Percentiles rank a stretch among this genome's conserved stretches.
Conservation (phyloP, 2,329 filamentous ascomycete species). For the Epichloe hybrida region DNA sequence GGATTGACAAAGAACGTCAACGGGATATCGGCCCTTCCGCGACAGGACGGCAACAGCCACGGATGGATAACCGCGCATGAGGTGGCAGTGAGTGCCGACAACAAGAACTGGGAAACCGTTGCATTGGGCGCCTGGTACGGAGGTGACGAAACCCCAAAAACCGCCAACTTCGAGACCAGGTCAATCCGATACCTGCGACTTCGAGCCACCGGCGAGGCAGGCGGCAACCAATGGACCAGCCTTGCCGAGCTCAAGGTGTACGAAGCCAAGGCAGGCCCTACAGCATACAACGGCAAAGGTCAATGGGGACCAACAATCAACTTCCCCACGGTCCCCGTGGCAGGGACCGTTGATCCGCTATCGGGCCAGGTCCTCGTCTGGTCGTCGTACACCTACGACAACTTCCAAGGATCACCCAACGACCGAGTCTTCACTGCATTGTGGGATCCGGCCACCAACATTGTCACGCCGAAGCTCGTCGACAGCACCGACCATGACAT, state of each 20-base stretch:
- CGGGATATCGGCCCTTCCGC: conserved; percentile 17
- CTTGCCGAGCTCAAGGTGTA: conserved; percentile 20
- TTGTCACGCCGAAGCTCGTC: conserved; percentile 15
- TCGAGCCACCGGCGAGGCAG: conserved; percentile 15
- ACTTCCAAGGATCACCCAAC: conserved; percentile 5
- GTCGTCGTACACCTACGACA: conserved; percentile 7
- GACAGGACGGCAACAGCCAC: conserved; percentile 13
- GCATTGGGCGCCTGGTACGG: conserved; percentile 16
- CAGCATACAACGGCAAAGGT: conserved; percentile 12
- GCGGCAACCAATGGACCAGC: conserved; percentile 18
- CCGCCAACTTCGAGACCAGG: conserved; percentile 19
- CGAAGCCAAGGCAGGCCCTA: conserved; percentile 11
- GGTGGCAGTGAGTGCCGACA: conserved; percentile 16
- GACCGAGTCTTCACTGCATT: conserved; percentile 9
- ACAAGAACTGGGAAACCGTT: conserved; percentile 14
- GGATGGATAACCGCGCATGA: conserved; percentile 17
- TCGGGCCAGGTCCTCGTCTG: conserved; percentile 4
- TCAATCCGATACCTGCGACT: conserved; percentile 17
- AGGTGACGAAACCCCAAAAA: conserved; percentile 16
- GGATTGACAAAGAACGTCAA: conserved; percentile 13
- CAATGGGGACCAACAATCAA: conserved; percentile 22
- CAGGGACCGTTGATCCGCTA: conserved; percentile 3
- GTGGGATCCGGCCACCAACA: conserved; percentile 8
- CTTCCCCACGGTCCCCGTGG: conserved; percentile 22
- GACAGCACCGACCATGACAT: conserved; percentile 36